Evolutionary conservation across 768 basidiomycete species (phyloP).

Genomic region (Tulasnella sp.): DNA sequence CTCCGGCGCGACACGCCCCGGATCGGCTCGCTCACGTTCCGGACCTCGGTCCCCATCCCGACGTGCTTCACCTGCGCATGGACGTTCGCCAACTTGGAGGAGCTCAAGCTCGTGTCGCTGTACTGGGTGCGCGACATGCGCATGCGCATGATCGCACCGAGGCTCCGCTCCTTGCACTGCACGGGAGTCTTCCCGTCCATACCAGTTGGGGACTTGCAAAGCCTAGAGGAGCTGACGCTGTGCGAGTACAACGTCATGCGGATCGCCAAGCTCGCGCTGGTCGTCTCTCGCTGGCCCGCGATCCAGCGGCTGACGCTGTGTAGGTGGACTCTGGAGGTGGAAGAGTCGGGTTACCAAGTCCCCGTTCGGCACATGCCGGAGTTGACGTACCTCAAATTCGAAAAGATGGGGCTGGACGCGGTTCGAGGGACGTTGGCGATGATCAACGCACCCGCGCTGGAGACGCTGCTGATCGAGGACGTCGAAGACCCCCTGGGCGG

Average conservation of each 20-base stretch:
- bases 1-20: background rate
- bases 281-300: constrained; percentile 6
- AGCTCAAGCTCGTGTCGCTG: constrained; percentile 12
- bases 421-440: constrained; percentile 7
- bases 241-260: constrained; percentile 24
- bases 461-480: constrained; percentile 18
- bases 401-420: constrained; percentile 15
- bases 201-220: background rate
- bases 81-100: constrained; percentile 4
- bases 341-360: background rate
- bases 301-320: constrained; percentile 9
- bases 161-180: background rate
- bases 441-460: background rate
- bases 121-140: constrained; percentile 11
- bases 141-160: background rate
- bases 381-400: constrained; percentile 10
- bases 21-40: constrained; percentile 19
- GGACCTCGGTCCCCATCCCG: constrained; percentile 7
- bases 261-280: background rate
- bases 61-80: constrained; percentile 4
- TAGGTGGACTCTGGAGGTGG: constrained; percentile 16
- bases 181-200: constrained; percentile 13
- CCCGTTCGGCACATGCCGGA: constrained; percentile 10
- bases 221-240: constrained; percentile 18
- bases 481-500: constrained; percentile 19